A percentile compares a stretch with the other conserved stretches of the same genome.
Evolutionary conservation across 768 basidiomycete genomes (phyloP).

Genomic region (Boletus edulis): DNA sequence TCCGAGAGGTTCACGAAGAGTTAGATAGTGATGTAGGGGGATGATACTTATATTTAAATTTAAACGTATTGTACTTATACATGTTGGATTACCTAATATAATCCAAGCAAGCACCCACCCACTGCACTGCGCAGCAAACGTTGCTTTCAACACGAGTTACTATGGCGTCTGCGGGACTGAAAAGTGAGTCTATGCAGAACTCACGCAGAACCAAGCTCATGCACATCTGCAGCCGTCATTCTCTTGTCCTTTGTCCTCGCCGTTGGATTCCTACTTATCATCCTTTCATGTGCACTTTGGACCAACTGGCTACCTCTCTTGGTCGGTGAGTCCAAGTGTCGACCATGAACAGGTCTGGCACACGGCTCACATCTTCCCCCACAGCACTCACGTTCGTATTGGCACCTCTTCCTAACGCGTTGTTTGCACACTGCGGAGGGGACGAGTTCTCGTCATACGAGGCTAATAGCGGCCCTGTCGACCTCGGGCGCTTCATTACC

Average conservation of each 20-base stretch:
- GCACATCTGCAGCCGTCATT: constrained; percentile 70
- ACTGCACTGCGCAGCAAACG: background rate
- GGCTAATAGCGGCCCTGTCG: constrained; percentile 66
- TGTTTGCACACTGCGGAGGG: constrained; percentile 89
- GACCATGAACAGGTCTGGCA: background rate
- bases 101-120: background rate
- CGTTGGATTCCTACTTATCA: constrained; percentile 95
- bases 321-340: constrained; percentile 66
- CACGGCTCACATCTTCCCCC: background rate
- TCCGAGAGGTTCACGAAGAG: constrained; percentile 31
- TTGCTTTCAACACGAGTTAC: constrained; percentile 4
- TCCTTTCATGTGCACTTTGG: constrained; percentile 95
- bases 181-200: constrained; percentile 46
- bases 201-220: background rate
- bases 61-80: constrained; percentile 1
- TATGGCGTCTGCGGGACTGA: constrained; percentile 68
- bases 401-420: constrained; percentile 91
- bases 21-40: constrained; percentile 13
- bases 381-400: constrained; percentile 91
- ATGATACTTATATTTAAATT: constrained; percentile 11
- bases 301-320: constrained; percentile 95
- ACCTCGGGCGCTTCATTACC: constrained; percentile 94
- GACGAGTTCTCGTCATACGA: constrained; percentile 86
- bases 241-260: constrained; percentile 96
- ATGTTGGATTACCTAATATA: constrained; percentile 24